These are phyloP conservation scores for Tylopilus cervinicoccineus DNA, from an alignment of 768 basidiomycete species.

Conservation along the genomic window DNA sequence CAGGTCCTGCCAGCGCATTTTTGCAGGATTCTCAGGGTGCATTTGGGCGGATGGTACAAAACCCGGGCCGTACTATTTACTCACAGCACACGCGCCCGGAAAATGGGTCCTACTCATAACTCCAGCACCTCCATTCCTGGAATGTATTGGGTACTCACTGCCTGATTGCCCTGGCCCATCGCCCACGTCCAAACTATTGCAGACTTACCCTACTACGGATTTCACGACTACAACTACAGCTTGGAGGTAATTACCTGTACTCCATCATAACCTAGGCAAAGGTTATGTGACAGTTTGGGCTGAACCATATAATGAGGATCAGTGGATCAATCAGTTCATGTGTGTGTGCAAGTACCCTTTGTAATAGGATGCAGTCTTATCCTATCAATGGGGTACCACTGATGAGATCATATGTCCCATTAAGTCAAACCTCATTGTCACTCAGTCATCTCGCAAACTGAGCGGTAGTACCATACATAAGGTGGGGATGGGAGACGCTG, in stretches of 20 bases:
- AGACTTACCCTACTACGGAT: not conserved
- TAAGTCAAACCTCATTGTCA: not conserved
- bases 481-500: slow-evolving; percentile 10
- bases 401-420: not conserved
- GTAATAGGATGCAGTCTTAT: not conserved
- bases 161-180: slow-evolving; percentile 14
- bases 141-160: slow-evolving; percentile 21
- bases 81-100: slow-evolving; percentile 45
- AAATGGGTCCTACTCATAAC: slow-evolving; percentile 26
- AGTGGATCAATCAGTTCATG: not conserved
- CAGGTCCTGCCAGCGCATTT: slow-evolving; percentile 50
- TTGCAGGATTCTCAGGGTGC: slow-evolving; percentile 39
- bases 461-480: not conserved
- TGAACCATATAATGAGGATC: not conserved
- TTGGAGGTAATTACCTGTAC: slow-evolving; percentile 1
- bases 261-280: not conserved
- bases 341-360: not conserved
- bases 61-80: slow-evolving; percentile 62
- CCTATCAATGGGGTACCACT: not conserved
- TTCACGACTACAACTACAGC: not conserved
- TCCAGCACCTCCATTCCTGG: slow-evolving; percentile 7
- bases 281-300: not conserved
- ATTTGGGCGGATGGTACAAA: slow-evolving; percentile 41
- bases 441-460: not conserved
- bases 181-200: not conserved